A percentile compares a stretch with the other conserved stretches of the same genome.
Conservation (phyloP, 2,329 filamentous ascomycete genomes). For the Hortaea werneckii region DNA sequence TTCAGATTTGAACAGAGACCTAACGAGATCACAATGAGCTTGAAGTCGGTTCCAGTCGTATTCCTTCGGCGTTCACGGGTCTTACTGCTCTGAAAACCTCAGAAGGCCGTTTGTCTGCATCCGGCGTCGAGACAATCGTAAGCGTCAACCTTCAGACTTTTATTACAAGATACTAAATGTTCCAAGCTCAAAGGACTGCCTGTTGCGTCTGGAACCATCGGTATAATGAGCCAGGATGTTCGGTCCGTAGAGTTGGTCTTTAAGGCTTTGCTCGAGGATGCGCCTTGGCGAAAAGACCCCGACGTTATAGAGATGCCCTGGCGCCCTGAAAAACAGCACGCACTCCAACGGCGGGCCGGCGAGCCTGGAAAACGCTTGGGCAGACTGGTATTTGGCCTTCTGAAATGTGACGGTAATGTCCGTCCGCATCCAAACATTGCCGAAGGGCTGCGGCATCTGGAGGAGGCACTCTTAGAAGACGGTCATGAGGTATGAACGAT, state of each 20-base stretch:
- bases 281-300: conserved; percentile 6
- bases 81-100: conserved; percentile 10
- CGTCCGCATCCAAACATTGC: not conserved
- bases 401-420: conserved; percentile 5
- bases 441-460: not conserved
- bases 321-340: conserved; percentile 8
- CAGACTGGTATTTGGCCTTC: conserved; percentile 12
- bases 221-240: conserved; percentile 7
- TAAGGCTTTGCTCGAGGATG: conserved; percentile 5
- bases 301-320: conserved; percentile 11
- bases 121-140: conserved; percentile 9
- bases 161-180: no score
- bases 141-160: not conserved
- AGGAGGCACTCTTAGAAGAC: conserved; percentile 5
- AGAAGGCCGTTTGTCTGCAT: conserved; percentile 4
- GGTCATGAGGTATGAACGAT: conserved; percentile 6
- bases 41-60: conserved; percentile 11
- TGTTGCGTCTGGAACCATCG: conserved; percentile 8
- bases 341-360: not conserved
- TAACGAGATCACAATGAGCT: not conserved
- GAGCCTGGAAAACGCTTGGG: conserved; percentile 1
- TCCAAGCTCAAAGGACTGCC: conserved; percentile 9
- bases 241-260: conserved; percentile 4
- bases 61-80: conserved; percentile 11
- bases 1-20: not conserved